phyloP scores from a whole-genome alignment of 73 alveolate species.

The Tetrahymena malaccensis region DNA sequence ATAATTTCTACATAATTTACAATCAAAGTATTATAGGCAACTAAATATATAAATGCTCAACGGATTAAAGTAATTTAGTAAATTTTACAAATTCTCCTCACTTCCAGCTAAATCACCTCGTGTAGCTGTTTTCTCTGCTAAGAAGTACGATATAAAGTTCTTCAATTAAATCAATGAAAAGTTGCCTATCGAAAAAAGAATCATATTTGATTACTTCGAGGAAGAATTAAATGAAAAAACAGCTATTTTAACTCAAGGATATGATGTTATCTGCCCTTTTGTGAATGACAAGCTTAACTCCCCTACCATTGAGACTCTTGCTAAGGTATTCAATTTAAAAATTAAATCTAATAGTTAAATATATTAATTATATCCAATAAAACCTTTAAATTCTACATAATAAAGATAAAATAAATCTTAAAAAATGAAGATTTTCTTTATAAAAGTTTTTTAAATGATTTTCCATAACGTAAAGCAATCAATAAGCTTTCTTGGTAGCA shows the following conservation, averaged over 20 bases:
- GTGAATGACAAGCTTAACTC: slow-evolving; percentile 22
- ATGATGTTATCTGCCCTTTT: slow-evolving; percentile 14
- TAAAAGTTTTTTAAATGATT: too few species aligned
- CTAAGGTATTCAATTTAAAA: background rate
- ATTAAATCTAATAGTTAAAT: too few species aligned
- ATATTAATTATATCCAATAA: too few species aligned
- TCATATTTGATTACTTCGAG: slow-evolving; percentile 5
- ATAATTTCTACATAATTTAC: background rate
- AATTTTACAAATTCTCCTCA: background rate
- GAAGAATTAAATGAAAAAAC: slow-evolving; percentile 31
- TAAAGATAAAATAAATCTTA: too few species aligned
- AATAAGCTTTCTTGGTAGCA: too few species aligned
- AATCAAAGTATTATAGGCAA: background rate
- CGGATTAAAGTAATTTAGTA: background rate
- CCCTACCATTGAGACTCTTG: background rate
- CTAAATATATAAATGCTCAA: background rate
- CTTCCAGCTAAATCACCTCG: background rate
- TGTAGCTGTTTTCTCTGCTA: slow-evolving; percentile 34
- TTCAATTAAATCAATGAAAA: slow-evolving; percentile 4
- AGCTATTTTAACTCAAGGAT: slow-evolving; percentile 24
- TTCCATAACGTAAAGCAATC: too few species aligned
- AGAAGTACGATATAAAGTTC: slow-evolving; percentile 23
- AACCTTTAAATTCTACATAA: background rate
- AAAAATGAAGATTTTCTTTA: too few species aligned
- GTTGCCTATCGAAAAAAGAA: slow-evolving; percentile 16